phyloP scores from a whole-genome alignment of 2,329 filamentous ascomycete species.

The Mollisiaceae sp. region DNA sequence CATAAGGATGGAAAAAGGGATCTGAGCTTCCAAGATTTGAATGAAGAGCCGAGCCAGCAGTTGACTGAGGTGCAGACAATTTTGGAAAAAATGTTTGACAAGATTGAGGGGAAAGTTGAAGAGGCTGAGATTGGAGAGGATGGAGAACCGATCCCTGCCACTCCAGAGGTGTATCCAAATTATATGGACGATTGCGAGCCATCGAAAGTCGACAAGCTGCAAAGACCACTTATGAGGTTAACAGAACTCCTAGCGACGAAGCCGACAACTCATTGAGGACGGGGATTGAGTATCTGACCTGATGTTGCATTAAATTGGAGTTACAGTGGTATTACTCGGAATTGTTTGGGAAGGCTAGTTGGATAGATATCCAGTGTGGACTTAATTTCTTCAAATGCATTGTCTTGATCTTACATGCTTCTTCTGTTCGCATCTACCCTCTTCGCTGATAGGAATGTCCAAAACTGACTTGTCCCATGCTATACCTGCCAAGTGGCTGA shows the following conservation, averaged over 20 bases:
- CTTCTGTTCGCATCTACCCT: neutral
- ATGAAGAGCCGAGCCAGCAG: slow-evolving; percentile 3
- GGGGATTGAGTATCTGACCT: neutral
- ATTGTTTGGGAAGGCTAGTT: neutral
- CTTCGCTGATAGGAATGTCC: no score
- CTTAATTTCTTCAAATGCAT: neutral
- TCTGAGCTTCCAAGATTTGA: slow-evolving; percentile 15
- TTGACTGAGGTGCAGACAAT: neutral
- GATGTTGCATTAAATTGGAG: neutral
- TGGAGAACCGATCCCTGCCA: neutral
- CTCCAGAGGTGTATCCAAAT: neutral
- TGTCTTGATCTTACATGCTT: neutral
- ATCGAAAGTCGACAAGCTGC: neutral
- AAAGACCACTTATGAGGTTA: neutral
- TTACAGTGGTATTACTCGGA: neutral
- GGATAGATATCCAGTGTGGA: neutral
- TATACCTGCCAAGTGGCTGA: no score
- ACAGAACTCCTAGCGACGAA: neutral
- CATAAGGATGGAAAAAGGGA: slow-evolving; percentile 8
- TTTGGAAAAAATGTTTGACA: slow-evolving; percentile 7
- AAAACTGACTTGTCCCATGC: no score
- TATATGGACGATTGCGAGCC: neutral
- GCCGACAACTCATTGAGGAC: neutral
- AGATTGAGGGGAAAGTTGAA: slow-evolving; percentile 4
- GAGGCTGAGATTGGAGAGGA: neutral